Conservation (phyloP, 148 eudicot species). For the Rhododendron mucronatum region DNA sequence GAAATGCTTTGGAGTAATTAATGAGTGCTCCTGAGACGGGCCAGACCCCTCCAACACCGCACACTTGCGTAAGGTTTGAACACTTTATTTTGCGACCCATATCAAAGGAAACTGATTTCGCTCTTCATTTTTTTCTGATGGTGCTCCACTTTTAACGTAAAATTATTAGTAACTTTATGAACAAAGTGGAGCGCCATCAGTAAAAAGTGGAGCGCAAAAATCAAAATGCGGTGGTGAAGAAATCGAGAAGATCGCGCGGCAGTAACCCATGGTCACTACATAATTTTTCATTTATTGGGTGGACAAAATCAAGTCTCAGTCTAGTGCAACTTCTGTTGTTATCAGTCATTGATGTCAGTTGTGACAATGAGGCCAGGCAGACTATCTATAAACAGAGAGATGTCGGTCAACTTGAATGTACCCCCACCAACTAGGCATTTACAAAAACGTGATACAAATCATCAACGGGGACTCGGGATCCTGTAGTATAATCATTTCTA, state of each 20-base stretch:
- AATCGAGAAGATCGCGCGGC: not conserved
- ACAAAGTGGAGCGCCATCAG: no score
- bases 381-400: not conserved
- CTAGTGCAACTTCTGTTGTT: not conserved
- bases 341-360: not conserved
- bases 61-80: no score
- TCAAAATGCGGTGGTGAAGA: no score
- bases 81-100: no score
- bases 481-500: no score
- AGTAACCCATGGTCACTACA: not conserved
- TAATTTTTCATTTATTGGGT: not conserved
- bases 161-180: no score
- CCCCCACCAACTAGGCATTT: not conserved
- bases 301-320: not conserved
- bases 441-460: not conserved
- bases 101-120: no score
- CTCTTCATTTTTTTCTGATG: fast-evolving
- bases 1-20: no score
- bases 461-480: not conserved
- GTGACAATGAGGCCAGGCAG: not conserved
- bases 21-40: no score
- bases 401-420: not conserved
- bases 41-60: no score
- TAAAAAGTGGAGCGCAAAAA: fast-evolving
- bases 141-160: no score